Evolutionary conservation across 164 flowering plant genomes (phyloP), one percentile per base, ranked within the genome.

Genomic region (Nymphaea thermarum): DNA sequence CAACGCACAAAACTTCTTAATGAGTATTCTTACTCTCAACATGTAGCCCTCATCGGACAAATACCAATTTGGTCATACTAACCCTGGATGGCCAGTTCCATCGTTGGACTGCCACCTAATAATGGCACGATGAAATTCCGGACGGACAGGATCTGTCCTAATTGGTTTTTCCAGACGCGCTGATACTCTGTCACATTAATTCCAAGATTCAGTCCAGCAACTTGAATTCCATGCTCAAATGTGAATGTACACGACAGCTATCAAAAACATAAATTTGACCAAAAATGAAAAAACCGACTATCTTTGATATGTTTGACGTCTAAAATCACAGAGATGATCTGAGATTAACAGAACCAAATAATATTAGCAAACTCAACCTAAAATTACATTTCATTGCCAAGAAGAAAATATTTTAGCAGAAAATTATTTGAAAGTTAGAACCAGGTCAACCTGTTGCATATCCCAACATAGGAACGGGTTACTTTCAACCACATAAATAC

Each of bases 11-110:
- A 47, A 47, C 7, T 14, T 47, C 4, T 7, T 14, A 47, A 47
- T 6, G 12, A 14, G 55, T 6, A 14, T 47, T 47, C 53, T 45
- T 10, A 45, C 36, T 0, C 36, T 25, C 1, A 25, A 25, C 10
- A 45, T 45, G 53, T 45, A 45, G 53, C 53, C 10, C 2, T 14
- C 6, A 47, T 47, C 55, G 6, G 7, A 14, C 55, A 47, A 47
- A 25, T 25, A 25, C 0, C 36, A 25, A 47, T 47, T 47, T 47
- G 55, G 11, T 14, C 12, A 47, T 47, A 47, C 82, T 80, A 79
- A 93, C 97, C 98, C 97, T 70, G 96, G 83, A 74, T 43, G 75
- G 18, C 87, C 90, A 47, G 85, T 83, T 65, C 96, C 90, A 80
- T 86, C 89, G 76, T 83, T 78, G 61, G 65, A 71, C 67, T 79